Evolutionary conservation across 495 filamentous ascomycete species (phyloP).

Genomic region (Penicillium chermesinum): DNA sequence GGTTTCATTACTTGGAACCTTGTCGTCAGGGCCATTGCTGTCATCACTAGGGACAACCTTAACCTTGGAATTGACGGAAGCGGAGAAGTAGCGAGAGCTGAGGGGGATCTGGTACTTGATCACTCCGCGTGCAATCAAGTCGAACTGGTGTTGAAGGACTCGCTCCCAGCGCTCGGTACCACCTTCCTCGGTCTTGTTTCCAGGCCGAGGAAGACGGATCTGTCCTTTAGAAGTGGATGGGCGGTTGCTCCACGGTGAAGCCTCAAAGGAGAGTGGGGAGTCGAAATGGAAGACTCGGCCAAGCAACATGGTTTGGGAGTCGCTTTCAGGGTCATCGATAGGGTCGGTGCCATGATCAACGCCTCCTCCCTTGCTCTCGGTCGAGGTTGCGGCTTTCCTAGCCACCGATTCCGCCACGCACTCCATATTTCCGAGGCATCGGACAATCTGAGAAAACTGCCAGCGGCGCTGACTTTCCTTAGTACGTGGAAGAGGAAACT

Average conservation of each 20-base stretch:
- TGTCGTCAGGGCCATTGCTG: slow-evolving; percentile 12
- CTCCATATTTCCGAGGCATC: slow-evolving; percentile 22
- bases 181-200: slow-evolving; percentile 81
- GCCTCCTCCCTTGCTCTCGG: slow-evolving; percentile 23
- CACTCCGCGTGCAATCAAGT: slow-evolving; percentile 82
- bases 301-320: slow-evolving; percentile 78
- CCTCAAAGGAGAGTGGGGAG: slow-evolving; percentile 79
- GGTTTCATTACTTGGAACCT: slow-evolving; percentile 25
- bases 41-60: slow-evolving; percentile 47
- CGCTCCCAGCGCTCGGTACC: slow-evolving; percentile 89
- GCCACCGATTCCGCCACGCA: slow-evolving; percentile 17
- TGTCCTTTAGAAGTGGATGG: slow-evolving; percentile 69
- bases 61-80: slow-evolving; percentile 47
- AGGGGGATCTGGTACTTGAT: slow-evolving; percentile 86
- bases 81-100: slow-evolving; percentile 58
- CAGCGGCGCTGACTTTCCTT: slow-evolving; percentile 34
- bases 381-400: not conserved
- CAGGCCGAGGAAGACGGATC: slow-evolving; percentile 72
- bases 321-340: slow-evolving; percentile 57
- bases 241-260: slow-evolving; percentile 70
- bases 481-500: slow-evolving; percentile 30
- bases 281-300: slow-evolving; percentile 84
- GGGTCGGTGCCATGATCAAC: slow-evolving; percentile 71
- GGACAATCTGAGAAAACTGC: slow-evolving; percentile 27
- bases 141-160: slow-evolving; percentile 85